Evolutionary conservation across 257 asterid species (phyloP).

Genomic region (Pogostemon cablin): DNA sequence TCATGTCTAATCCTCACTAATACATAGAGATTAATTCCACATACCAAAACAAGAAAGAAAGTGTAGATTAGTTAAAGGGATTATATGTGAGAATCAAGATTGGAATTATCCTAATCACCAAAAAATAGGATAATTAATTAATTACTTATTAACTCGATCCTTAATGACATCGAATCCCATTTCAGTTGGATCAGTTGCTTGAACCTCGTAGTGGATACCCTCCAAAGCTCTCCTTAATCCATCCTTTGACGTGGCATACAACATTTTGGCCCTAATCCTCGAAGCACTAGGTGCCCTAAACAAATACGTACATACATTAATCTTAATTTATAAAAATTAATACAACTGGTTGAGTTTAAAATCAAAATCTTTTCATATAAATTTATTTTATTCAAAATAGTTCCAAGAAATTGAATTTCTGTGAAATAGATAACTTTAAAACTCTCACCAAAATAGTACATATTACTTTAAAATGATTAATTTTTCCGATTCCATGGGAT

Average conservation of each 20-base stretch:
- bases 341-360: too few species aligned
- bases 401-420: too few species aligned
- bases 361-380: too few species aligned
- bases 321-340: too few species aligned
- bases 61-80: conserved; percentile 35
- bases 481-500: too few species aligned
- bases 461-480: too few species aligned
- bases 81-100: conserved; percentile 38
- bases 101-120: conserved; percentile 14
- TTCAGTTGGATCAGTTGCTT: conserved; percentile 92
- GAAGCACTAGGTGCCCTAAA: conserved; percentile 80
- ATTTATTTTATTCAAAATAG: too few species aligned
- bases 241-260: conserved; percentile 86
- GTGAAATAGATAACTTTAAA: too few species aligned
- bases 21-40: neutral
- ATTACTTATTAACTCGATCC: conserved; percentile 55
- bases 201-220: conserved; percentile 85
- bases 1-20: neutral
- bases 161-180: conserved; percentile 83
- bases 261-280: conserved; percentile 78
- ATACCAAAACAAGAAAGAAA: conserved; percentile 26
- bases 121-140: neutral
- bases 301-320: too few species aligned
- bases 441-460: too few species aligned
- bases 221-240: conserved; percentile 80